These are phyloP conservation scores for Hanseniaspora osmophila DNA, from an alignment of 805 yeast genomes.

Conservation along the genomic window DNA sequence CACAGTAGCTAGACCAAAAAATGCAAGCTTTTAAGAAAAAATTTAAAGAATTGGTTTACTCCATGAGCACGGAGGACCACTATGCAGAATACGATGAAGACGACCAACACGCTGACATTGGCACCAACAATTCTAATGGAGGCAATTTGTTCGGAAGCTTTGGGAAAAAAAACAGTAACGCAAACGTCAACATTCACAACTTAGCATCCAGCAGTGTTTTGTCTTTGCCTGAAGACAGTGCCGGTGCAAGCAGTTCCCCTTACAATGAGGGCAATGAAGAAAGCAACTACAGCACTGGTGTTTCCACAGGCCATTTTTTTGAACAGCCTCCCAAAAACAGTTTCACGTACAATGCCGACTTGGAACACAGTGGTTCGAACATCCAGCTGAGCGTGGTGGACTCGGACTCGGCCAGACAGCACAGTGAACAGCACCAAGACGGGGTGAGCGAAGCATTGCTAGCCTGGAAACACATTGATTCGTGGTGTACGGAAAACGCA, in stretches of 20 bases:
- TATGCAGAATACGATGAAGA: conserved; percentile 52
- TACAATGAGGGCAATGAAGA: conserved; percentile 3
- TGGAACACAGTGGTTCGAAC: conserved; percentile 5
- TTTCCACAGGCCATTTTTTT: no score
- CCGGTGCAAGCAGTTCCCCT: conserved; percentile 1
- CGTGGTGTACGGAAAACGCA: conserved; percentile 66
- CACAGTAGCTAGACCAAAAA: no score
- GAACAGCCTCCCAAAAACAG: conserved; percentile 2
- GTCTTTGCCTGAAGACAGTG: background rate
- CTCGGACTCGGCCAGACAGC: background rate
- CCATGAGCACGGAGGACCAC: conserved; percentile 52
- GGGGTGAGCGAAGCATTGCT: conserved; percentile 64
- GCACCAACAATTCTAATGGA: conserved; percentile 19
- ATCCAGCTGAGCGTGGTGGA: conserved; percentile 2
- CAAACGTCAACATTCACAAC: no score
- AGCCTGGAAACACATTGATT: conserved; percentile 82
- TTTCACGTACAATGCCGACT: conserved; percentile 2
- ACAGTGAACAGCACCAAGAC: conserved; percentile 19
- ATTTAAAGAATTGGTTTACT: conserved; percentile 46
- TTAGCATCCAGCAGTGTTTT: background rate
- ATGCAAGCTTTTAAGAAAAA: conserved; percentile 30
- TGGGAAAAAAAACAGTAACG: background rate
- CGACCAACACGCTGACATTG: conserved; percentile 28
- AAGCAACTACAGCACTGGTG: background rate
- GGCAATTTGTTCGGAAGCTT: background rate